Evolutionary conservation across 2,329 filamentous ascomycete genomes (phyloP), one percentile per base, ranked within the genome.

Genomic region (Phoma herbarum): DNA sequence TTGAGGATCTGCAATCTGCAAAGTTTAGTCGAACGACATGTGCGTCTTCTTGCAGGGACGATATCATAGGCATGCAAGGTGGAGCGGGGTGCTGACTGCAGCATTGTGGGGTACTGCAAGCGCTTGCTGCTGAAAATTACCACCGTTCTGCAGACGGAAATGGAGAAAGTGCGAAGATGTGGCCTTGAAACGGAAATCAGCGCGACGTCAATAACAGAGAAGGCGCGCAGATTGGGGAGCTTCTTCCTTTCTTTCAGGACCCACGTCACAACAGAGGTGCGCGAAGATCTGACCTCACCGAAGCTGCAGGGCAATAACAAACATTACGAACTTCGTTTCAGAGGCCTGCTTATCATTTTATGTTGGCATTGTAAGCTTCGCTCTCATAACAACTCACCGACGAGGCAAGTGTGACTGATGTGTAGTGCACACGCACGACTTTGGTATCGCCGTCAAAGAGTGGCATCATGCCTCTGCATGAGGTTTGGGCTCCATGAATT

Each of bases 21-120:
- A 20, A 29, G 26, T 31, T 43, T 25, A 41, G 46, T 35, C 16
- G 12, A 35, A 57, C 41, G 39, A 29, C 42, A 35, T 28, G 33
- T 26, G 43, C 42, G 9, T 20, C 16, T 14, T 20, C 25, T 37
- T 9, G 47, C 35, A 23, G 7, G 22, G 20, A 10, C 47, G 18
- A 41, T 43, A 42, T 31, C 48, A 52, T 51, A 16, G 12, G 22
- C 22, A 57, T 52, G 42, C 45, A 33, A 16, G 2, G 47, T 46
- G 42, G 4, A 41, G 49, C 23, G 48, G 44, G 44, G 50, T 53
- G 55, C 55, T 58, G 44, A 53, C 56, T 45, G 56, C 56, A 58
- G 55, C 22, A 23, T 5, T 35, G 25, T 47, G 42, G 16, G 29
- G 29, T 20, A 25, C 6, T 25, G 11, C 8, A 11, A 18, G 20